These are phyloP conservation scores for Trichoderma breve DNA, from an alignment of 2,329 filamentous ascomycete species.

Conservation along the genomic window DNA sequence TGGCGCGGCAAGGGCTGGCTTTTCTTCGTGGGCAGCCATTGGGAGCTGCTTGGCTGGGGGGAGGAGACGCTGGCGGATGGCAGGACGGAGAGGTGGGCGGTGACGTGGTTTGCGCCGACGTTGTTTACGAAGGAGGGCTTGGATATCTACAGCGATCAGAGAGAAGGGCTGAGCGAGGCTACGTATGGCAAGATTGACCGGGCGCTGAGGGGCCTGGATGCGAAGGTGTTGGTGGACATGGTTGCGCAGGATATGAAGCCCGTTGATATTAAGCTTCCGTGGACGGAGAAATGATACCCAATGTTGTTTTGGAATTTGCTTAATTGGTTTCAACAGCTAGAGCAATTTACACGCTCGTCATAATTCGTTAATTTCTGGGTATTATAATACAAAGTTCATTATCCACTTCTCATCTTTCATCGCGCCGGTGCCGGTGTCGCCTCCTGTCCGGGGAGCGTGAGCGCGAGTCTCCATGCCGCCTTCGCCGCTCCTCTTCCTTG, in stretches of 20 bases:
- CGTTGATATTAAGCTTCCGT: slow-evolving; percentile 53
- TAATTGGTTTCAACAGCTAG: neutral
- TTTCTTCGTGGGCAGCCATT: slow-evolving; percentile 69
- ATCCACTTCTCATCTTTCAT: slow-evolving; percentile 19
- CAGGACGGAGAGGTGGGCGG: slow-evolving; percentile 62
- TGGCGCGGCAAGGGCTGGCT: slow-evolving; percentile 79
- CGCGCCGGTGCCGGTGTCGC: slow-evolving; percentile 20
- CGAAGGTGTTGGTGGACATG: slow-evolving; percentile 54
- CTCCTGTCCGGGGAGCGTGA: slow-evolving; percentile 20
- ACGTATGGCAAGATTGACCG: slow-evolving; percentile 56
- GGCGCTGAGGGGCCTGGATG: slow-evolving; percentile 46
- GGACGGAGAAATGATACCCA: slow-evolving; percentile 36
- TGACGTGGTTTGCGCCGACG: slow-evolving; percentile 83
- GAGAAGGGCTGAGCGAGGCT: slow-evolving; percentile 57
- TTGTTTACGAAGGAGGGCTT: slow-evolving; percentile 79
- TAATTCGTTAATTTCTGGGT: neutral
- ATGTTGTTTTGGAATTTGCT: neutral
- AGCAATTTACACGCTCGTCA: neutral
- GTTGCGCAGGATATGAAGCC: slow-evolving; percentile 48
- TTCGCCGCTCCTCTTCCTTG: slow-evolving; percentile 23
- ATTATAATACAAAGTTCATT: neutral
- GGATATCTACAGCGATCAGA: slow-evolving; percentile 70
- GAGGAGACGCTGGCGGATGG: slow-evolving; percentile 44
- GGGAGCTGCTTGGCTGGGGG: slow-evolving; percentile 80
- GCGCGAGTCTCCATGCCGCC: slow-evolving; percentile 15